Percentiles rank a stretch among this genome's conserved stretches.
phyloP scores from a whole-genome alignment of 495 filamentous ascomycete species.

The Astrothelium subdiscretum region DNA sequence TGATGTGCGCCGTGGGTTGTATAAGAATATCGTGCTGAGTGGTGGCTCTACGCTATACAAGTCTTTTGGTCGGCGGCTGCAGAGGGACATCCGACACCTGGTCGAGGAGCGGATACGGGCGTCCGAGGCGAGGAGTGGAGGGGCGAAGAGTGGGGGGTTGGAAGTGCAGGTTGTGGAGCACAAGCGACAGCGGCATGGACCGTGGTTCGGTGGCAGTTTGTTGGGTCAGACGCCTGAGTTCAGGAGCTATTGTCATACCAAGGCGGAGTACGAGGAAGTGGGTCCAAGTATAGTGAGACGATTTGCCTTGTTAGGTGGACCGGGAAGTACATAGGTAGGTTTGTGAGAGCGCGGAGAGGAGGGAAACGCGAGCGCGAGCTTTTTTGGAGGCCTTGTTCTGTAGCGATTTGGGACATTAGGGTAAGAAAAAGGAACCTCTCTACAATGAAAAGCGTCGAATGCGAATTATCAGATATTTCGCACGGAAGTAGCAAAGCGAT shows the following conservation, averaged over 20 bases:
- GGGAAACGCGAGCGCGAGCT: slow-evolving; percentile 3
- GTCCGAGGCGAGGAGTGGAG: slow-evolving; percentile 82
- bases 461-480: neutral
- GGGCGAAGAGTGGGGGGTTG: slow-evolving; percentile 66
- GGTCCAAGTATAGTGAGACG: slow-evolving; percentile 90
- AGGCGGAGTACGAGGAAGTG: slow-evolving; percentile 89
- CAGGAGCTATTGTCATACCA: slow-evolving; percentile 96
- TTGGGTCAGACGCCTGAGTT: slow-evolving; percentile 98
- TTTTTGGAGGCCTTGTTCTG: neutral
- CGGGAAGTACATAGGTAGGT: slow-evolving; percentile 42
- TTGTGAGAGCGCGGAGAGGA: neutral
- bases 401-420: neutral
- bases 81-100: slow-evolving; percentile 89
- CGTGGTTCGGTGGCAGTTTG: slow-evolving; percentile 96
- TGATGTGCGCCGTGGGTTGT: slow-evolving; percentile 89
- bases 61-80: slow-evolving; percentile 88
- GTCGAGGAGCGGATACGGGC: slow-evolving; percentile 85
- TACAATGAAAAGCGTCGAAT: neutral
- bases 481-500: neutral
- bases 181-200: slow-evolving; percentile 89
- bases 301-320: slow-evolving; percentile 88
- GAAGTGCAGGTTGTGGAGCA: slow-evolving; percentile 96
- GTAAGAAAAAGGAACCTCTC: neutral
- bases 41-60: slow-evolving; percentile 96
- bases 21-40: slow-evolving; percentile 98